Base-by-base conservation (phyloP, 257 asterid species). In the Lantana camara region DNA sequence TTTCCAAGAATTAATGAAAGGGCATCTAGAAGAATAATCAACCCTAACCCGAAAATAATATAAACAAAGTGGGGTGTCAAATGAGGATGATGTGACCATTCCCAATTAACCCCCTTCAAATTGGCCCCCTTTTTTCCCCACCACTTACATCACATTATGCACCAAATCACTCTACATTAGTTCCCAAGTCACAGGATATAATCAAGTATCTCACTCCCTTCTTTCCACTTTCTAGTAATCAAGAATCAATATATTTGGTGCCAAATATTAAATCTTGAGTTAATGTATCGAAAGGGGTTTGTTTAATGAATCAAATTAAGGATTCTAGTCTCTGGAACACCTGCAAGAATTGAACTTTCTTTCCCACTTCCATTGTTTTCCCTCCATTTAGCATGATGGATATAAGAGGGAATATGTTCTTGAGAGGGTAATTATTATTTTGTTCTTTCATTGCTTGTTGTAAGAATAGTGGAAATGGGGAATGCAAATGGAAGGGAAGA, bases 401-500 rank as follows among this genome's bases (percentile, higher is more conserved):
- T 35, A 35, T 47, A 49, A 61, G 54, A 61, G 54, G 47, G 38
- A 40, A 63, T 74, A 53, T 23, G 17, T 60, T 71, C 30, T 44
- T 57, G 15, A n/a, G n/a, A n/a, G n/a, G n/a, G n/a, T 37, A 67
- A 27, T 5, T 27, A 9, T 57, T 23, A 63, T 46, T 24, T 9
- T 48, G 60, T 20, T 24, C 54, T 54, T 5, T 27, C 32, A 27
- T n/a, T n/a, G 5, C 2, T 27, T 27, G 29, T 41, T 22, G 23
- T 37, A 29, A 67, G 49, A 34, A 66, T 47, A 67, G 23, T 45
- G 8, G 17, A 70, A 64, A 87, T 88, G 95, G 96, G 96, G 16
- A 89, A 89, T 79, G 84, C 82, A 46, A 86, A 84, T 80, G 95
- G 93, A 60, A 82, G 81, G 74, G 95, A 89, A 64, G 93, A 82